Evolutionary conservation across 2,329 filamentous ascomycete genomes (phyloP), one percentile per base, ranked within the genome.

Genomic region (Sphaceloma murrayae): DNA sequence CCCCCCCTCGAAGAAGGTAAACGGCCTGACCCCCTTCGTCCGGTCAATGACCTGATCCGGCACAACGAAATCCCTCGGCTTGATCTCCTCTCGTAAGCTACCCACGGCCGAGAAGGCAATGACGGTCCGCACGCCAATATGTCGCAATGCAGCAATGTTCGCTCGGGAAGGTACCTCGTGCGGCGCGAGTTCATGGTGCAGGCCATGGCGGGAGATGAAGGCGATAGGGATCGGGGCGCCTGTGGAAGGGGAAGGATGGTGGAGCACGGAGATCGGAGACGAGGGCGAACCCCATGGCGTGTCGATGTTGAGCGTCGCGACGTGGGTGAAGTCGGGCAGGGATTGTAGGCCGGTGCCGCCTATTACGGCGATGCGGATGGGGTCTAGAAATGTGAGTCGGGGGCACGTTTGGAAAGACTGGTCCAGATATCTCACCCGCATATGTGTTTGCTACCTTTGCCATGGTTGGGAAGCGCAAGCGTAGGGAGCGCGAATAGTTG

Each of bases 11-110:
- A 96, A 98, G 70, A 94, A 98, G 18, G 91, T 96, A 64, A 89
- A 95, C 2, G 89, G 87, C 5, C 91, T 75, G 51, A 94, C 73
- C 44, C 89, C 91, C 75, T 95, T 96, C 53, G 89, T 96, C 51
- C 89, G 85, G 69, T 98, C 91, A 61, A 96, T 95, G 62, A 94
- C 77, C 70, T 98, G 91, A 66, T 95, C 87, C 0, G 89, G 91
- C 9, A 98, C 75, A 42, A 96, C 85, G 63, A 98, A 98, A 70
- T 98, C 91, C 67, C 91, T 82, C 32, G 91, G 91, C 67, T 84
- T 85, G 63, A 98, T 89, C 58, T 86, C 77, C 69, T 95, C 91
- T 61, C 83, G 85, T 60, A 98, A 70, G 57, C 82, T 89, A 50
- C 91, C 91, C 46, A 98, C 91, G 38, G 91, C 91, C 52, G 82